phyloP scores from a whole-genome alignment of 2,329 filamentous ascomycete species.

The Cordyceps javanica region DNA sequence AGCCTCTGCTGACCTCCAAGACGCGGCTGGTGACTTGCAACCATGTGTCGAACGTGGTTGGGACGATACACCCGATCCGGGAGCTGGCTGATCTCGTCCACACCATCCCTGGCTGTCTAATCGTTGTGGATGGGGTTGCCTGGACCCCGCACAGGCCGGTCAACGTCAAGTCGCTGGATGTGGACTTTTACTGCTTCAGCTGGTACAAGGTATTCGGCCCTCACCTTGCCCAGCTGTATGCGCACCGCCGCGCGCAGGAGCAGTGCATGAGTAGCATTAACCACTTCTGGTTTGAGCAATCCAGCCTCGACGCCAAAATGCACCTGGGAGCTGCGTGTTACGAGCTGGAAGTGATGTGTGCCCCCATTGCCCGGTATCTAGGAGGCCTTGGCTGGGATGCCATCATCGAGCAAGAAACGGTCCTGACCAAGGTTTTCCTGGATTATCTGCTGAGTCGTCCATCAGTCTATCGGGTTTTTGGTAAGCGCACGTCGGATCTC shows the following conservation, averaged over 20 bases:
- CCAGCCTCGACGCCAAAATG: not conserved
- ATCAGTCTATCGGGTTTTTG: no score
- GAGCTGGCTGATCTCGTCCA: slow-evolving; percentile 42
- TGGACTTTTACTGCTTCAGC: slow-evolving; percentile 65
- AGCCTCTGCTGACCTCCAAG: slow-evolving; percentile 46
- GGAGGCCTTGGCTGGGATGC: not conserved
- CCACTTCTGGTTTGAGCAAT: not conserved
- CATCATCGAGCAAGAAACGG: not conserved
- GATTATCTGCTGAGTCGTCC: not conserved
- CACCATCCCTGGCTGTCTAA: slow-evolving; percentile 30
- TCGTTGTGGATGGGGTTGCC: slow-evolving; percentile 60
- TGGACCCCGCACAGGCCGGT: slow-evolving; percentile 64
- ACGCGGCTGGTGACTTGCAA: slow-evolving; percentile 65
- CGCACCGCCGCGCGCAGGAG: no score
- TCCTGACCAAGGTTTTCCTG: not conserved
- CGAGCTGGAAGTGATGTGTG: not conserved
- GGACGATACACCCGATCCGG: slow-evolving; percentile 42
- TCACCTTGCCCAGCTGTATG: slow-evolving; percentile 36
- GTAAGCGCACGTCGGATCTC: no score
- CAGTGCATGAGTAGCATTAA: not conserved
- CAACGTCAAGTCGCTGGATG: slow-evolving; percentile 58
- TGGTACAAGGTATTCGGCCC: slow-evolving; percentile 78
- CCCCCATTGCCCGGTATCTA: not conserved
- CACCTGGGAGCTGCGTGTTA: not conserved
- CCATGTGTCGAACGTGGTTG: slow-evolving; percentile 64